These are phyloP conservation scores for Tricholoma saponaceum DNA, from an alignment of 768 basidiomycete species.

Conservation along the genomic window DNA sequence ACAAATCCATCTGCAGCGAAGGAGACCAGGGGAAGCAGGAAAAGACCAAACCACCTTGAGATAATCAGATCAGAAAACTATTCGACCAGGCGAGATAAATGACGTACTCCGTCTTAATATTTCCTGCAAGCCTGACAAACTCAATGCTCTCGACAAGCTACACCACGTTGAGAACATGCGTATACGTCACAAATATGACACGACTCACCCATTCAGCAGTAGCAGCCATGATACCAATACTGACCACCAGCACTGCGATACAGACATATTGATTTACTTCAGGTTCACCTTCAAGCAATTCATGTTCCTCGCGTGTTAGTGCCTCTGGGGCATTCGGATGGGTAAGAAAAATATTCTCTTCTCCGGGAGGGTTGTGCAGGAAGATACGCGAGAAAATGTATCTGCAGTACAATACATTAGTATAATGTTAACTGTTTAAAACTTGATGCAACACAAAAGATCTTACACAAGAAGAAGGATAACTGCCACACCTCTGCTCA, in stretches of 20 bases:
- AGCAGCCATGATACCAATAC: constrained; percentile 58
- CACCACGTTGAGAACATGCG: constrained; percentile 50
- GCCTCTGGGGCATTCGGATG: constrained; percentile 42
- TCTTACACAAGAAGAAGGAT: constrained; percentile 57
- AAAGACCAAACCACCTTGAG: constrained; percentile 66
- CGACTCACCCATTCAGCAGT: constrained; percentile 63
- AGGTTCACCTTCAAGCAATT: constrained; percentile 38
- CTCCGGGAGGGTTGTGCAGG: constrained; percentile 67
- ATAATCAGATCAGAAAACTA: not conserved
- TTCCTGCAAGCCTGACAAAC: constrained; percentile 36
- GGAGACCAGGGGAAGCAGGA: constrained; percentile 68
- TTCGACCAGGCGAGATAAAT: not conserved
- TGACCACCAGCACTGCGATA: constrained; percentile 44
- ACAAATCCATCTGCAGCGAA: constrained; percentile 70
- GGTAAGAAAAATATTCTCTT: constrained; percentile 38
- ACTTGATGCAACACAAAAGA: constrained; percentile 1
- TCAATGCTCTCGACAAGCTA: constrained; percentile 62
- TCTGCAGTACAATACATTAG: constrained; percentile 24
- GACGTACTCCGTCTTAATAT: constrained; percentile 49
- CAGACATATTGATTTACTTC: constrained; percentile 64
- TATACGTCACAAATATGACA: not conserved
- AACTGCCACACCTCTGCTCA: constrained; percentile 65
- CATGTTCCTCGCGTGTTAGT: constrained; percentile 35
- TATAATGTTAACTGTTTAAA: not conserved
- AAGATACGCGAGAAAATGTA: constrained; percentile 68